Conservation (phyloP, 2,329 filamentous ascomycete genomes). For the Pseudogymnoascus sp. region DNA sequence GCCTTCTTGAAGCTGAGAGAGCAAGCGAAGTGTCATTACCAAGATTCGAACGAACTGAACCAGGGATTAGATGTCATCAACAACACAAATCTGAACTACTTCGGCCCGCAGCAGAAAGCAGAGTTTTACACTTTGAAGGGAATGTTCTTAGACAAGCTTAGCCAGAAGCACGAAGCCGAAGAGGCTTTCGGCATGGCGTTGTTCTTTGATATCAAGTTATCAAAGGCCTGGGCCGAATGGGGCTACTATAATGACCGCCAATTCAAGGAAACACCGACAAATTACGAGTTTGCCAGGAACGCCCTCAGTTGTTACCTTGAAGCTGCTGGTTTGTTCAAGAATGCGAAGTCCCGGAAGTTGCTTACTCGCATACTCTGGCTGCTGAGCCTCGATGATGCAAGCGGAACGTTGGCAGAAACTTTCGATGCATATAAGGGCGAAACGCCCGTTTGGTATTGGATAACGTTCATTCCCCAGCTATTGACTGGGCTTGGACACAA, state of each 20-base stretch:
- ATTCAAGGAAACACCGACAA: conserved; percentile 82
- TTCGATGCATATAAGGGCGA: conserved; percentile 98
- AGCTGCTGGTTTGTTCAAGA: conserved; percentile 94
- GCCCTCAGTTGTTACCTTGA: conserved; percentile 95
- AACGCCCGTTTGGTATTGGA: conserved; percentile 98
- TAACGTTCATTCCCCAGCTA: conserved; percentile 95
- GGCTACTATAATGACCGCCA: conserved; percentile 95
- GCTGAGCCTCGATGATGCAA: conserved; percentile 83
- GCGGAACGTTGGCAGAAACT: conserved; percentile 72
- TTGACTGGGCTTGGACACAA: conserved; percentile 86
- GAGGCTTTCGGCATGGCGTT: conserved; percentile 90
- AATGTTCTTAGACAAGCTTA: conserved; percentile 95
- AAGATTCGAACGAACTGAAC: conserved; percentile 85
- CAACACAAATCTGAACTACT: conserved; percentile 98
- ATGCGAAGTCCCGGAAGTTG: conserved; percentile 88
- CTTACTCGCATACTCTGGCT: conserved; percentile 93
- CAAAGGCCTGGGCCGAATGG: conserved; percentile 99
- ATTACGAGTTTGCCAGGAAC: conserved; percentile 78
- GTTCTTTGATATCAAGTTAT: conserved; percentile 90
- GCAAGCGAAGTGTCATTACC: conserved; percentile 97
- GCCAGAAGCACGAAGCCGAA: conserved; percentile 84
- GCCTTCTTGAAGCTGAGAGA: conserved; percentile 97
- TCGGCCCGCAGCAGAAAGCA: conserved; percentile 89
- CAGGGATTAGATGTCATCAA: conserved; percentile 97
- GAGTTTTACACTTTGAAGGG: conserved; percentile 99